Percentiles rank a stretch among this genome's conserved stretches.
These are phyloP conservation scores for Trichoderma sp. DNA, from an alignment of 2,329 filamentous ascomycete species.

Conservation along the genomic window DNA sequence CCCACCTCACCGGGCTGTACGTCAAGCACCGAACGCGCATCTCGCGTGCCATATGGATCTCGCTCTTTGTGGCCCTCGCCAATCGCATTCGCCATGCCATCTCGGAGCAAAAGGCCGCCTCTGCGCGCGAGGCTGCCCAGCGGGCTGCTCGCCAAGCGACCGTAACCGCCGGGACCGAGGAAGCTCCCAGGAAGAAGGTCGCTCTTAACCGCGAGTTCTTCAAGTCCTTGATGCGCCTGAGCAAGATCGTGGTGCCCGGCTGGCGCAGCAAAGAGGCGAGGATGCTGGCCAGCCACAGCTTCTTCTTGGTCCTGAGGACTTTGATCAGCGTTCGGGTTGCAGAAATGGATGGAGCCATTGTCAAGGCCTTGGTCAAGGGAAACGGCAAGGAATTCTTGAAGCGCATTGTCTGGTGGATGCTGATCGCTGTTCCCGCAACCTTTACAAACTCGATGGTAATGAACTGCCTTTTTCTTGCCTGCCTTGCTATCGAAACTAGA, in stretches of 20 bases:
- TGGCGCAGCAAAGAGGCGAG: slow-evolving; percentile 87
- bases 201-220: slow-evolving; percentile 86
- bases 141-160: slow-evolving; percentile 51
- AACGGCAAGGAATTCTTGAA: slow-evolving; percentile 87
- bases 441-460: slow-evolving; percentile 98
- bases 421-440: slow-evolving; percentile 91
- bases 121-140: slow-evolving; percentile 64
- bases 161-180: slow-evolving; percentile 44
- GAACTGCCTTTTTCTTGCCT: slow-evolving; percentile 13
- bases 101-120: slow-evolving; percentile 87
- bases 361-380: slow-evolving; percentile 88
- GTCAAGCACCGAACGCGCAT: slow-evolving; percentile 78
- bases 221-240: slow-evolving; percentile 71
- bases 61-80: slow-evolving; percentile 75
- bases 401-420: slow-evolving; percentile 96
- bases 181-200: slow-evolving; percentile 70
- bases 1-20: slow-evolving; percentile 71
- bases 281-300: slow-evolving; percentile 83
- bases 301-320: slow-evolving; percentile 88
- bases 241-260: slow-evolving; percentile 87
- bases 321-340: slow-evolving; percentile 94
- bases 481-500: not conserved
- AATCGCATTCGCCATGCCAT: slow-evolving; percentile 91
- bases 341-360: slow-evolving; percentile 89
- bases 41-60: slow-evolving; percentile 80